Evolutionary conservation across 768 basidiomycete genomes (phyloP), one percentile per base, ranked within the genome.

Genomic region (Lepiota subincarnata): DNA sequence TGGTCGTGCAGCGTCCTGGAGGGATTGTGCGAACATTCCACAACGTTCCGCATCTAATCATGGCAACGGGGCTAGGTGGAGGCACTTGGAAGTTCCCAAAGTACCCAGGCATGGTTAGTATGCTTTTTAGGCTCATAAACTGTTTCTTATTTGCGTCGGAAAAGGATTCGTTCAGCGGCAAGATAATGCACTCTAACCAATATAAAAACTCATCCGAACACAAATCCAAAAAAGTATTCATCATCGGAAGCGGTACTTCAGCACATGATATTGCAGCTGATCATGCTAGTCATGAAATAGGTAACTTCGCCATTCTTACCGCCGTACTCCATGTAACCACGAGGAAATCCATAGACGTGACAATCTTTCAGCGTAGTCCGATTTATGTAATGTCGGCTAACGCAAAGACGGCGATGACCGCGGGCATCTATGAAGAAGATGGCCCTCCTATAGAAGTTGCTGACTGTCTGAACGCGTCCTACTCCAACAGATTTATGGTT

Each of bases 191-290:
- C 62, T 82, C 84, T 0, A 70, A 70, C 1, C 55, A 73, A 16
- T 79, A 80, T 64, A 76, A 71, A 18, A 68, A 70, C 4, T 80
- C 80, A 0, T 56, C 66, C 1, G 77, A 76, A 28, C 76, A 79
- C 57, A 54, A 66, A 7, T 83, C 83, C 7, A 86, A 87, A 70
- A 85, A 81, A 58, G 84, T 78, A 4, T 70, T 87, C 1, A 72
- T 88, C 16, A 71, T 88, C 2, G 86, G 86, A 14, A 78, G 84
- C n/a, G 81, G 81, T 39, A 84, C 78, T 20, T 12, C 37, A 72
- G 72, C 64, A 0, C 74, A 75, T 56, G 73, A 75, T 57, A 71
- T 75, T 36, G 66, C 68, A 0, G 63, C 64, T 5, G 73, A 75
- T 53, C 71, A 69, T 26, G 62, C 63, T 31, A 47, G 66, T 20